Percentiles rank a stretch among this genome's conserved stretches.
Evolutionary conservation across 768 basidiomycete genomes (phyloP).

Genomic region (Candolleomyces aberdarensis): DNA sequence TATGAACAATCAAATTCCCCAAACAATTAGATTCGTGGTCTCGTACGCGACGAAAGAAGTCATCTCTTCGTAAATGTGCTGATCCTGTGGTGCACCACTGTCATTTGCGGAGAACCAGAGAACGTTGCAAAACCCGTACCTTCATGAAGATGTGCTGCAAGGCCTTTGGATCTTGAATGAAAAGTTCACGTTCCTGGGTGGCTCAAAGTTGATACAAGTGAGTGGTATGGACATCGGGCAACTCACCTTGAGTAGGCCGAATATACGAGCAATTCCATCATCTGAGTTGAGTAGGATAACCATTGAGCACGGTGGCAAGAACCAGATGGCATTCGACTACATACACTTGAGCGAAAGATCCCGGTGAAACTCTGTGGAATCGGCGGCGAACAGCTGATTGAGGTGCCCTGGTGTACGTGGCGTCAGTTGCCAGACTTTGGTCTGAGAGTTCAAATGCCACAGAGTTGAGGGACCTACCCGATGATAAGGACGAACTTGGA

Average conservation of each 20-base stretch:
- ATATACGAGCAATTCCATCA: slow-evolving; percentile 29
- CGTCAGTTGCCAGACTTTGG: neutral
- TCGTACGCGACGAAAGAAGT: slow-evolving; percentile 2
- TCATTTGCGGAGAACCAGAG: neutral
- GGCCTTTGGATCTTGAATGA: slow-evolving; percentile 42
- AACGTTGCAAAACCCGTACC: slow-evolving; percentile 16
- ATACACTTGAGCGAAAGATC: slow-evolving; percentile 30
- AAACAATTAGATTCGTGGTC: too few species aligned
- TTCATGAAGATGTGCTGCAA: slow-evolving; percentile 43
- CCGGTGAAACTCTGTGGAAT: slow-evolving; percentile 36
- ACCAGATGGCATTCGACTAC: neutral
- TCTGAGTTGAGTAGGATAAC: slow-evolving; percentile 15
- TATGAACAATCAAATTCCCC: neutral
- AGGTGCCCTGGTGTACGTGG: slow-evolving; percentile 28
- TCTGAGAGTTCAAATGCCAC: neutral
- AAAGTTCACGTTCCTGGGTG: slow-evolving; percentile 29
- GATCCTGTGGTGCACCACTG: slow-evolving; percentile 19
- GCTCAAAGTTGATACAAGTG: neutral
- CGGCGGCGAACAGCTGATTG: slow-evolving; percentile 27
- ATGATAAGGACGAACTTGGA: slow-evolving; percentile 25
- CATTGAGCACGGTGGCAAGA: neutral
- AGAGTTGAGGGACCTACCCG: slow-evolving; percentile 22
- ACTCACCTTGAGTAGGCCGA: slow-evolving; percentile 32
- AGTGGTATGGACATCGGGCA: neutral
- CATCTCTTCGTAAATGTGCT: slow-evolving; percentile 19